Evolutionary conservation across 306 rosid genomes (phyloP), one percentile per base, ranked within the genome.

Genomic region (Amphicarpaea edgeworthii): DNA sequence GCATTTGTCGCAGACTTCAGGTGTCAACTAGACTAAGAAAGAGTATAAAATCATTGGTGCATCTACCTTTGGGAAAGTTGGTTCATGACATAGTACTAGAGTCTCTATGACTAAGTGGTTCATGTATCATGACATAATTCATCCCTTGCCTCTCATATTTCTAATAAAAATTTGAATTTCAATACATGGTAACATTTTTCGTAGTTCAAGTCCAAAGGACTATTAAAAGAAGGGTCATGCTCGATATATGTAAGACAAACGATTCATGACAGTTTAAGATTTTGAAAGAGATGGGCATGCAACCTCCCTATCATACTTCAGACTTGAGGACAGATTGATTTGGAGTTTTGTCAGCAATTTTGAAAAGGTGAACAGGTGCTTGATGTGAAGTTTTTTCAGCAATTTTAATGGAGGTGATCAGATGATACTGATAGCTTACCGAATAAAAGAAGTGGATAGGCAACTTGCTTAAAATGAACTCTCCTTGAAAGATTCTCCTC

Each of bases 361-460:
- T 59, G 2, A 7, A 59, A 7, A 61, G 23, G 45, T n/a, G 24
- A 60, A 7, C 5, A 60, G 21, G 43, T 30, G 43, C n/a, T 60
- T 60, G 67, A 16, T 37, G 17, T 8, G 8, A 15, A 34, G 23
- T n/a, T n/a, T 16, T 17, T 61, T 16, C 45, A 61, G 12, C 68
- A 16, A 61, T 6, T 30, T 28, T 59, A 6, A 7, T 1, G 30
- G 12, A 61, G 23, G 45, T n/a, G 24, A 60, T 15, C 5, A 60
- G 21, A 23, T 30, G 43, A 60, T 60, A 8, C n/a, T n/a, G n/a
- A 28, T 28, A 28, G 26, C 68, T 61, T 61, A 61, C 46, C 8
- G 68, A 61, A 61, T 61, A 61, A 61, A 34, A 0, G 46, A 61
- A 61, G 46, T 61, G 68, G 45, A n/a, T 61, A 11, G 45, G 68